Conservation (phyloP, 139 green algal genomes). For the Trebouxia sp. region DNA sequence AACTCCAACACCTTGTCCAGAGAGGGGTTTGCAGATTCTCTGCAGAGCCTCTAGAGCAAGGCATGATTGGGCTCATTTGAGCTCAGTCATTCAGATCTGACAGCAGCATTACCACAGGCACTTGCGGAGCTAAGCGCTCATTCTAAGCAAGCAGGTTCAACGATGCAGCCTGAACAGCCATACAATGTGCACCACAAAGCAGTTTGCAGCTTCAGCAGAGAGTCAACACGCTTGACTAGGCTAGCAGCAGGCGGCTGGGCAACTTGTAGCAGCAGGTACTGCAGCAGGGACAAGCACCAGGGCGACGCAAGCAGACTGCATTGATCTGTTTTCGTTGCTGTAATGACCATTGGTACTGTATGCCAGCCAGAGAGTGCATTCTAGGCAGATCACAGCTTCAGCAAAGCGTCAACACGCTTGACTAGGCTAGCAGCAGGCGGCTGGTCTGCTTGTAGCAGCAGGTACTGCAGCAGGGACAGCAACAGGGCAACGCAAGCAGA, state of each 20-base stretch:
- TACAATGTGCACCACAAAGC: no score
- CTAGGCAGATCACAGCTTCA: background rate
- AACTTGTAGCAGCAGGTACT: slow-evolving; percentile 3
- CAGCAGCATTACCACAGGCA: no score
- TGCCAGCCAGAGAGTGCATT: background rate
- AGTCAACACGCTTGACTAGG: background rate
- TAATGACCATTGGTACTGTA: background rate
- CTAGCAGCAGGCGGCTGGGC: background rate
- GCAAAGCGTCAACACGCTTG: background rate
- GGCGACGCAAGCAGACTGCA: no score
- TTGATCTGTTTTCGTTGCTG: background rate
- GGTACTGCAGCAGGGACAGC: background rate
- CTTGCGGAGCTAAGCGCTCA: no score
- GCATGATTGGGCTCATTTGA: no score
- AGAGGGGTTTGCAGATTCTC: no score
- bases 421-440: background rate
- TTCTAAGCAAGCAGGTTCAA: no score
- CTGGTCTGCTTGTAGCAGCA: background rate
- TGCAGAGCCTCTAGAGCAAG: no score
- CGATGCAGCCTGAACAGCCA: no score
- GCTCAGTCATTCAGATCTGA: no score
- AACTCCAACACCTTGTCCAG: no score
- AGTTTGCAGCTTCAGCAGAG: background rate
- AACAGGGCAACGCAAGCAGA: no score
- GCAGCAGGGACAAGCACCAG: background rate